Evolutionary conservation across 2,329 filamentous ascomycete species (phyloP).

Genomic region (Xylariaceae sp.): DNA sequence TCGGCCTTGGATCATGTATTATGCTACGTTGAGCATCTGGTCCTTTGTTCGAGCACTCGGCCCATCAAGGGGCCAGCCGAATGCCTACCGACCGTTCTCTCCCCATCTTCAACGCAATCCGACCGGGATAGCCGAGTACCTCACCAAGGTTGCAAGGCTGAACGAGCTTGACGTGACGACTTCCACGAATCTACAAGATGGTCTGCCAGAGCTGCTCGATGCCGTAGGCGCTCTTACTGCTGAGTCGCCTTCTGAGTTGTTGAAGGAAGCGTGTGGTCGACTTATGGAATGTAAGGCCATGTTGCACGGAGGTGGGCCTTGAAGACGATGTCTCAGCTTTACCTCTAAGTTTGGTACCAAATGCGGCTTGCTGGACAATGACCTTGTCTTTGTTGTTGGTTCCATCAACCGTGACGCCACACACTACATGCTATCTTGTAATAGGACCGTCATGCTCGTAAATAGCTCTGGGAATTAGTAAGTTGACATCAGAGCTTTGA

Average conservation of each 20-base stretch:
- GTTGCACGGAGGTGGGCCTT: constrained; percentile 30
- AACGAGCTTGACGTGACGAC: constrained; percentile 72
- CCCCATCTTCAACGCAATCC: constrained; percentile 32
- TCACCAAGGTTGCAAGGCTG: constrained; percentile 68
- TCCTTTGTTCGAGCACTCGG: constrained; percentile 82
- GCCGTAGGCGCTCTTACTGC: constrained; percentile 46
- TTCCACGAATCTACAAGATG: constrained; percentile 64
- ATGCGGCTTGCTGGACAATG: not conserved
- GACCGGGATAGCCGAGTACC: constrained; percentile 45
- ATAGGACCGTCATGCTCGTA: not conserved
- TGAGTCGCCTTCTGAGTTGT: constrained; percentile 63
- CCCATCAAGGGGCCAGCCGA: constrained; percentile 55
- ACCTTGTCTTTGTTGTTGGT: not conserved
- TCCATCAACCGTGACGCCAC: not conserved
- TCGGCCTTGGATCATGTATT: constrained; percentile 88
- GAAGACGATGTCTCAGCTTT: constrained; percentile 10
- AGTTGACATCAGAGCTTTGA: not conserved
- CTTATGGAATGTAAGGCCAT: constrained; percentile 70
- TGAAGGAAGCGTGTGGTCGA: constrained; percentile 75
- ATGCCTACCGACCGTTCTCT: constrained; percentile 49
- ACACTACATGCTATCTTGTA: not conserved
- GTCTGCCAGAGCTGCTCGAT: constrained; percentile 50
- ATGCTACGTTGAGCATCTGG: constrained; percentile 84
- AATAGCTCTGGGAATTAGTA: not conserved
- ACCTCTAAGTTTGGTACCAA: not conserved